Percentiles rank a stretch among this genome's conserved stretches.
Conservation (phyloP, 192 early-diverging fungal species). For the Coemansia sp. region DNA sequence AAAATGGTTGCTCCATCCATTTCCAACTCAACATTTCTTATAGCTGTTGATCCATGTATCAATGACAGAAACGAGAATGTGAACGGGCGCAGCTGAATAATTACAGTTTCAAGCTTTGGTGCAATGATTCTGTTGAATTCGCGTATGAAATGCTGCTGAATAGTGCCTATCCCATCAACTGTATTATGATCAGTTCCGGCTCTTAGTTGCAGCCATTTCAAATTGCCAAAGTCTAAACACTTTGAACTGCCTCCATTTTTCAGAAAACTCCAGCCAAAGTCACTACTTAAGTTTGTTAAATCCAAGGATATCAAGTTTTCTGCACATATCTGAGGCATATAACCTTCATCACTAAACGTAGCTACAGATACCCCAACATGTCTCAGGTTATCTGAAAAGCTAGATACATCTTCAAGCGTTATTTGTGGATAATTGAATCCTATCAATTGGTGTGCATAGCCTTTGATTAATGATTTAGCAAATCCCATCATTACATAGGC, state of each 20-base stretch:
- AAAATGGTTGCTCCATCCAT: background rate
- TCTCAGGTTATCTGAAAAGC: background rate
- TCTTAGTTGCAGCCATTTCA: background rate
- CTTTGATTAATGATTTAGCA: background rate
- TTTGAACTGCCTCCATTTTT: background rate
- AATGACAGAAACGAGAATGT: background rate
- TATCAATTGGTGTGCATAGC: background rate
- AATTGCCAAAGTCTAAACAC: background rate
- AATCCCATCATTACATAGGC: background rate
- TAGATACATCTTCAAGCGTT: background rate
- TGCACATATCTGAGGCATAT: background rate
- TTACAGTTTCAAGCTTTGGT: background rate
- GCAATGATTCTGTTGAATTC: background rate
- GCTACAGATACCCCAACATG: background rate
- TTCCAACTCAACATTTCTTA: background rate
- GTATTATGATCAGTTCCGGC: background rate
- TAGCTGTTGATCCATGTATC: background rate
- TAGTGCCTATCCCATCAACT: background rate
- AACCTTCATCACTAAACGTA: too few relatives aligned
- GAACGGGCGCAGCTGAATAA: background rate
- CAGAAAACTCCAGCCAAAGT: background rate
- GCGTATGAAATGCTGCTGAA: background rate
- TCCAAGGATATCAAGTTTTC: background rate
- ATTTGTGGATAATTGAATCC: background rate
- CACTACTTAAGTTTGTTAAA: background rate